phyloP scores from a whole-genome alignment of 257 asterid species.

The Paulownia fortunei region DNA sequence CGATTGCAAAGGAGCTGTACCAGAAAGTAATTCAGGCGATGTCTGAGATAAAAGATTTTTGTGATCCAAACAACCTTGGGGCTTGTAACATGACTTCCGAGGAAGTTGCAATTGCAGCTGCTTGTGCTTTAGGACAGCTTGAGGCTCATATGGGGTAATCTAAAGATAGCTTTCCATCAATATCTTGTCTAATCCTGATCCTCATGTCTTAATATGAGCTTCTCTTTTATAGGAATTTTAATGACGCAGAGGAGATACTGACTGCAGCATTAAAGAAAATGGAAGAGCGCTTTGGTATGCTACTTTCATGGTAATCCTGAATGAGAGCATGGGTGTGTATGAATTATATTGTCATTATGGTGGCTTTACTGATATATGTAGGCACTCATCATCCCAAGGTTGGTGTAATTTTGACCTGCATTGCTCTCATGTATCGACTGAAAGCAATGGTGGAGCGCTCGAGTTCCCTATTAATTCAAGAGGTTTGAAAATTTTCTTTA shows the following conservation, averaged over 20 bases:
- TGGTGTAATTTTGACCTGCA: slow-evolving; percentile 91
- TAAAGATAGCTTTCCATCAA: background rate
- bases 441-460: slow-evolving; percentile 78
- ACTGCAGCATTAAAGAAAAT: slow-evolving; percentile 70
- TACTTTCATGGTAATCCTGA: slow-evolving; percentile 22
- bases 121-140: slow-evolving; percentile 92
- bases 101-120: slow-evolving; percentile 75
- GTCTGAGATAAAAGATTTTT: slow-evolving; percentile 50
- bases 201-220: background rate
- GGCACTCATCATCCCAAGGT: slow-evolving; percentile 88
- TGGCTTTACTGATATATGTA: slow-evolving; percentile 39
- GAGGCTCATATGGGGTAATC: slow-evolving; percentile 87
- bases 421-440: slow-evolving; percentile 82
- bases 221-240: slow-evolving; percentile 61
- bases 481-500: slow-evolving; percentile 57
- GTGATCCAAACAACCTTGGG: slow-evolving; percentile 56
- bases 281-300: slow-evolving; percentile 75
- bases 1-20: slow-evolving; percentile 70
- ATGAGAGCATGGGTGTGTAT: background rate
- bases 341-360: background rate
- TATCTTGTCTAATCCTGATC: slow-evolving; percentile 20
- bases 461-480: slow-evolving; percentile 90
- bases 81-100: slow-evolving; percentile 87
- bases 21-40: slow-evolving; percentile 57
- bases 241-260: slow-evolving; percentile 78